Evolutionary conservation across 1,284 basidiomycete species (phyloP), one percentile per base, ranked within the genome.

Genomic region (Ustilago sp.): DNA sequence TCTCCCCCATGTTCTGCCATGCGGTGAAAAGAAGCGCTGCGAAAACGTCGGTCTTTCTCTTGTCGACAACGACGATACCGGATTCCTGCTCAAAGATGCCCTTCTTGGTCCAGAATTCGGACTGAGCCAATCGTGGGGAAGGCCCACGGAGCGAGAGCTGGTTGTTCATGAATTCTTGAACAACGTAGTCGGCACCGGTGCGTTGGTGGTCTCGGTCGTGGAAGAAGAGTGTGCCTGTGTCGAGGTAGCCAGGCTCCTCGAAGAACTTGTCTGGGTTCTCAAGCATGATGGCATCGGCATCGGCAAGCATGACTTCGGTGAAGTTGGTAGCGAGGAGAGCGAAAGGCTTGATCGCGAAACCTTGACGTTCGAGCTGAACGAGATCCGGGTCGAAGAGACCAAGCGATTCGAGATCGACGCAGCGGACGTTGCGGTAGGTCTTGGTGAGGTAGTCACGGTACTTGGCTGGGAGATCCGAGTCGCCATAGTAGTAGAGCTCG

Each of bases 401-500:
- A 3, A 73, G 56, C 51, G 58, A 57, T 41, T 79, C 63, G 34
- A 79, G 53, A 32, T 76, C 77, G 55, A 77, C 53, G 50, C 67
- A 74, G 19, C 68, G 69, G 8, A 79, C 77, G 41, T 77, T 69
- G 61, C 60, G 63, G 50, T 67, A 73, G 15, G 61, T 59, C 36
- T 38, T 59, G 32, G 72, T 75, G 39, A 79, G 67, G 23, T 73
- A 72, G 41, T 76, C 63, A 41, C 77, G 77, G 54, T 71, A 74
- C 51, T 68, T 66, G 47, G 61, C 43, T 1, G 77, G 77, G n/a
- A 79, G 63, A 59, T 79, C 77, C 47, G 69, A 67, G 23, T 79
- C 74, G 57, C 73, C 77, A n/a, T 76, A 76, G 74, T 79, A 79
- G 63, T 76, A 76, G 17, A 79, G 53, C 52, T 79, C 77, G 64